Evolutionary conservation across 1,139 yeast genomes (phyloP).

Genomic region (Arxiozyma slooffiae): DNA sequence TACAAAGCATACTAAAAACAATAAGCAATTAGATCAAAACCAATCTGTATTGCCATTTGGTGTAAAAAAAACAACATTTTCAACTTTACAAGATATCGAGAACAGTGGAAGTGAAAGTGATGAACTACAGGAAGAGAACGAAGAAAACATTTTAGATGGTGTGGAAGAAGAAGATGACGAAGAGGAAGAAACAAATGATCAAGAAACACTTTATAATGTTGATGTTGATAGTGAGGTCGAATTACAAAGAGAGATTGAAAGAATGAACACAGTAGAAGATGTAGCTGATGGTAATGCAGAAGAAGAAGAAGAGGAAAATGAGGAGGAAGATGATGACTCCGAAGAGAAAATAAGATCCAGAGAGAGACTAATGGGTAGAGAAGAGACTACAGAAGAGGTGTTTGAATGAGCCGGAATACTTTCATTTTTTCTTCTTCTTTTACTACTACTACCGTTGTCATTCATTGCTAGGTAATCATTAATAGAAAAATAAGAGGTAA

Average conservation of each 20-base stretch:
- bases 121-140: constrained; percentile 4
- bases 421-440: not conserved
- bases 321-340: constrained; percentile 9
- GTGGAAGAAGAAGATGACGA: constrained; percentile 15
- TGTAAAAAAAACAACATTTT: not conserved
- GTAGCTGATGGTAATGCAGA: constrained; percentile 16
- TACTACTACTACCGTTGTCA: too few relatives aligned
- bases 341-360: constrained; percentile 3
- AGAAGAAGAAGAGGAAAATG: not conserved
- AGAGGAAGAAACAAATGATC: too few relatives aligned
- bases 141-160: constrained; percentile 10
- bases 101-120: not conserved
- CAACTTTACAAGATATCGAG: constrained; percentile 1
- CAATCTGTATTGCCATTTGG: constrained; percentile 34
- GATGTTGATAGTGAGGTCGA: constrained; percentile 14
- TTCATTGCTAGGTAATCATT: too few relatives aligned
- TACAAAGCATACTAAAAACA: constrained; percentile 1
- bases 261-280: constrained; percentile 29
- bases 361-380: not conserved
- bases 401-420: not conserved
- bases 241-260: constrained; percentile 12
- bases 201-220: too few relatives aligned
- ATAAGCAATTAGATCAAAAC: too few relatives aligned
- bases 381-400: not conserved
- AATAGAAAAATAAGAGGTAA: too few relatives aligned